phyloP scores from a whole-genome alignment of 192 early-diverging fungal species.

The Podila clonocystis region DNA sequence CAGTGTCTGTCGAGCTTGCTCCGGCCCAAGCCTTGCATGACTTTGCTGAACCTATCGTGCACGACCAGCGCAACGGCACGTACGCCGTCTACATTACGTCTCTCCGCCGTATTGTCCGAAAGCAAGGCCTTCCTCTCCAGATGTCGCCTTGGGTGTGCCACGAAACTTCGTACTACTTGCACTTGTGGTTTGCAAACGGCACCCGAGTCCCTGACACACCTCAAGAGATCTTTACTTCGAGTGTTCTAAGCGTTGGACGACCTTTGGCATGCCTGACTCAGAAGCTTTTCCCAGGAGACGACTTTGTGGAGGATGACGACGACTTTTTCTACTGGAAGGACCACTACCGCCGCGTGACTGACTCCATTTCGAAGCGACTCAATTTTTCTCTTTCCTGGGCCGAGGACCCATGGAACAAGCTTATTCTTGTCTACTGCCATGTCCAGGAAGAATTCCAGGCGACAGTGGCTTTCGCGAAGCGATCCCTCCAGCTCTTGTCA shows the following conservation, averaged over 20 bases:
- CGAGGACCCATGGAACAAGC: not conserved
- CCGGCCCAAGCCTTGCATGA: conserved; percentile 1
- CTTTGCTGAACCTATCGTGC: conserved; percentile 26
- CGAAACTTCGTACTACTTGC: conserved; percentile 21
- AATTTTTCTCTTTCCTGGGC: not conserved
- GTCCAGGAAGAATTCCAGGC: not conserved
- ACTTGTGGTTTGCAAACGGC: conserved; percentile 49
- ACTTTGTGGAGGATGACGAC: conserved; percentile 4
- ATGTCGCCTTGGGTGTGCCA: conserved; percentile 6
- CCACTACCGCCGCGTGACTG: conserved; percentile 4
- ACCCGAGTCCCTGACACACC: conserved; percentile 15
- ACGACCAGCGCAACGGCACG: conserved; percentile 7
- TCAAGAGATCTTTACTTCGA: conserved; percentile 34
- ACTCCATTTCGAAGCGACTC: not conserved
- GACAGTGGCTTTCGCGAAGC: not conserved
- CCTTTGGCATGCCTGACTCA: conserved; percentile 6
- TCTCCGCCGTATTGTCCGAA: not conserved
- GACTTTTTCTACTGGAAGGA: conserved; percentile 11
- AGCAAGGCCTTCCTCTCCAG: not conserved
- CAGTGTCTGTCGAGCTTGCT: conserved; percentile 20
- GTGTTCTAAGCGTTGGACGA: not conserved
- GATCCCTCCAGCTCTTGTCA: not conserved
- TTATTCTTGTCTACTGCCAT: not conserved
- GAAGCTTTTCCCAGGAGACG: not conserved
- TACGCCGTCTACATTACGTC: conserved; percentile 16